Conservation (phyloP, 257 asterid species). For the Petunia axillaris region DNA sequence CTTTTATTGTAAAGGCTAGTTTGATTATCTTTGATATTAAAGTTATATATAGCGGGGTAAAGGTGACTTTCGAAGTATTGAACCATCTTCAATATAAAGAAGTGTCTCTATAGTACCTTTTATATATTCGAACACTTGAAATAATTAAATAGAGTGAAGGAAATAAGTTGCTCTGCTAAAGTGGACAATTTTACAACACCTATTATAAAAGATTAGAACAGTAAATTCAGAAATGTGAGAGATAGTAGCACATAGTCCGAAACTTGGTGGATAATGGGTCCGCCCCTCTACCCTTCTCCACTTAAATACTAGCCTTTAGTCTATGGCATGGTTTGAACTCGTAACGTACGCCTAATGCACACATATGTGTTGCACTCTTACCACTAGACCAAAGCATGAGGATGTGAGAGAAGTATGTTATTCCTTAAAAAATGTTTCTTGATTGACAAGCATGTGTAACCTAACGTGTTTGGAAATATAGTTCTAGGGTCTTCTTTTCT, state of each 20-base stretch:
- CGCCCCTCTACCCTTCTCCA: too few relatives aligned
- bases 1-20: not conserved
- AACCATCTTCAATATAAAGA: not conserved
- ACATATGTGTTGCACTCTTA: too few relatives aligned
- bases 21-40: not conserved
- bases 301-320: too few relatives aligned
- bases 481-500: not conserved
- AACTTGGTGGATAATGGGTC: too few relatives aligned
- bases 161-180: not conserved
- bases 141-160: not conserved
- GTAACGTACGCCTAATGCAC: too few relatives aligned
- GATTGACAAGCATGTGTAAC: not conserved
- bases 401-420: too few relatives aligned
- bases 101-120: not conserved
- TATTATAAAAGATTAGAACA: not conserved
- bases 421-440: too few relatives aligned
- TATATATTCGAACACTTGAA: not conserved
- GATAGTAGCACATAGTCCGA: too few relatives aligned
- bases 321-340: too few relatives aligned
- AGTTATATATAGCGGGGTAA: not conserved
- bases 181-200: not conserved
- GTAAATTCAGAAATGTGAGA: not conserved
- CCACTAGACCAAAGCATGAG: too few relatives aligned
- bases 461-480: not conserved
- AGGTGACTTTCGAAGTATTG: not conserved